phyloP scores from a whole-genome alignment of 2,329 filamentous ascomycete species.

The Aspergillus fructus region DNA sequence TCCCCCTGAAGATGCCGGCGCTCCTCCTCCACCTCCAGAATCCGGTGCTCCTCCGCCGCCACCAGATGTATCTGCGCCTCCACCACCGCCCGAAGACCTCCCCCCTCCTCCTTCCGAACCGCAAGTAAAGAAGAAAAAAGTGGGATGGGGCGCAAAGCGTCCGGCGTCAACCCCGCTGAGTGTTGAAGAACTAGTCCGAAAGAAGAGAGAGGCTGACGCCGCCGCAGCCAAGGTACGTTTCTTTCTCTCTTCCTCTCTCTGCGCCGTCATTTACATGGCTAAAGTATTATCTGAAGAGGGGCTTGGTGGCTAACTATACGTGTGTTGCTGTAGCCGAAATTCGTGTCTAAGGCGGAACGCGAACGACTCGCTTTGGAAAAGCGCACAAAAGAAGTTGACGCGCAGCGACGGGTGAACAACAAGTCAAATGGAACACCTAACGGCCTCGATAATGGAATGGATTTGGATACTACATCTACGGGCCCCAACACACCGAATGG shows the following conservation, averaged over 20 bases:
- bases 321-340: constrained; percentile 62
- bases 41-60: constrained; percentile 44
- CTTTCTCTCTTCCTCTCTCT: constrained; percentile 13
- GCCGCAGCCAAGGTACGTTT: constrained; percentile 69
- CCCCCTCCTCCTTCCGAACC: constrained; percentile 43
- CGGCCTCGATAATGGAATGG: constrained; percentile 26
- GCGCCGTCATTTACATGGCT: background rate
- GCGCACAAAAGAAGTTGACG: constrained; percentile 68
- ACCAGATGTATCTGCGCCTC: constrained; percentile 32
- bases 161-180: constrained; percentile 60
- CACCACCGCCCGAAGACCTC: constrained; percentile 43
- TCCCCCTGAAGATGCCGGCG: constrained; percentile 33
- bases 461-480: constrained; percentile 14
- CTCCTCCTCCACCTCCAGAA: constrained; percentile 42
- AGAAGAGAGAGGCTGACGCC: constrained; percentile 83
- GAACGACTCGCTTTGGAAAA: constrained; percentile 79
- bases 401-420: constrained; percentile 54
- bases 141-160: constrained; percentile 51
- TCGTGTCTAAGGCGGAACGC: constrained; percentile 78
- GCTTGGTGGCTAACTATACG: constrained; percentile 3
- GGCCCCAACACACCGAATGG: constrained; percentile 25
- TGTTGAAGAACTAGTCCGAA: constrained; percentile 79
- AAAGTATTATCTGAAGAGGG: background rate
- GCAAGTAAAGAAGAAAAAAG: constrained; percentile 54
- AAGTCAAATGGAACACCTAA: constrained; percentile 36